Conservation (phyloP, 2,329 filamentous ascomycete genomes). For the Colletotrichum spaethianum region DNA sequence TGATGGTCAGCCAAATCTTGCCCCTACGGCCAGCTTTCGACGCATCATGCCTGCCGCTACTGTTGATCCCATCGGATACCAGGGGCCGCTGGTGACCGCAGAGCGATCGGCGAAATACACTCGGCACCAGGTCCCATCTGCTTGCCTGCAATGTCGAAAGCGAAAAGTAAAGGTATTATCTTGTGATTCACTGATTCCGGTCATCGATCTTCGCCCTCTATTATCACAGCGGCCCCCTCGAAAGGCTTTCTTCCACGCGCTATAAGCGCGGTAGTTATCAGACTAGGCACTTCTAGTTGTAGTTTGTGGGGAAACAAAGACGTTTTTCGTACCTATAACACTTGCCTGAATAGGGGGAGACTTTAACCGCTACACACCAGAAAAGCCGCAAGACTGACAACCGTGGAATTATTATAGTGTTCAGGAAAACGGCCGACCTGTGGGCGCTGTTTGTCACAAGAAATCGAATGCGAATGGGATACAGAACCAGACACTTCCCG, state of each 20-base stretch:
- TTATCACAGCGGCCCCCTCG: not conserved
- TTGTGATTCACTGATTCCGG: not conserved
- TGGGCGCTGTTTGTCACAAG: not conserved
- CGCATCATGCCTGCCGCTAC: not conserved
- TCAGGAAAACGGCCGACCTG: not conserved
- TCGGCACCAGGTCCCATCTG: constrained; percentile 15
- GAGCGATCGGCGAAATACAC: not conserved
- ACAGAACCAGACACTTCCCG: constrained; percentile 21
- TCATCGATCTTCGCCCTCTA: not conserved
- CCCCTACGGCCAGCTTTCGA: not conserved
- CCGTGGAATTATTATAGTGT: not conserved
- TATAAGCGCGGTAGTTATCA: not conserved
- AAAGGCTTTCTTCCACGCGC: not conserved
- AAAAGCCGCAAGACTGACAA: not conserved
- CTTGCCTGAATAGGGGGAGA: not conserved
- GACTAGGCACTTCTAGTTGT: not conserved
- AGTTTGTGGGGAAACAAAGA: constrained; percentile 2
- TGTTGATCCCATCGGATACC: not conserved
- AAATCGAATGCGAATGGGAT: constrained; percentile 19
- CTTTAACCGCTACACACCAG: not conserved
- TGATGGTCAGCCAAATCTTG: not conserved
- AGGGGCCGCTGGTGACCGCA: not conserved
- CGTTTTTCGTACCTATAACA: too few relatives aligned
- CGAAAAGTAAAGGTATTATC: constrained; percentile 25
- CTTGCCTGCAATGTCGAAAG: constrained; percentile 22